Percentiles rank a stretch among this genome's conserved stretches.
Evolutionary conservation across 2,329 filamentous ascomycete genomes (phyloP).

Genomic region (Exophiala dermatitidis): DNA sequence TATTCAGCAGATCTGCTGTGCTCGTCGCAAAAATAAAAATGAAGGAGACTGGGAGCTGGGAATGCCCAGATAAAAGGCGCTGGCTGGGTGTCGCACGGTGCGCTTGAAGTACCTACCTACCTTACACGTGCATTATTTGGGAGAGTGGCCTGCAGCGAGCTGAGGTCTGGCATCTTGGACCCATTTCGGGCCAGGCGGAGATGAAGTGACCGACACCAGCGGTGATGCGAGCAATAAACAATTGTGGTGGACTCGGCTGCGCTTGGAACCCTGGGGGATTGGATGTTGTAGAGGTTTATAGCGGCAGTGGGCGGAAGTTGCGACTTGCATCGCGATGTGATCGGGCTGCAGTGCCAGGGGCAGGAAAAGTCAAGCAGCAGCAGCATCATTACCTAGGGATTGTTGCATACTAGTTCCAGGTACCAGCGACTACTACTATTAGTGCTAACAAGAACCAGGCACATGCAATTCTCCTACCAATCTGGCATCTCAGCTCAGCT

Average conservation of each 20-base stretch:
- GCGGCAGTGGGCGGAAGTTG: neutral
- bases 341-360: neutral
- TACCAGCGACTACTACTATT: too few species aligned
- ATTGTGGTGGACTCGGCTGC: too few species aligned
- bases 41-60: neutral
- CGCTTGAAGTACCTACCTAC: neutral
- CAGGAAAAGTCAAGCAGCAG: neutral
- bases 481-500: too few species aligned
- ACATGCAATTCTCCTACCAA: too few species aligned
- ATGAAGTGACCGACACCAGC: constrained; percentile 8
- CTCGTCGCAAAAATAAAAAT: neutral
- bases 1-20: neutral
- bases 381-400: too few species aligned
- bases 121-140: too few species aligned
- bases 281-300: neutral
- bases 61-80: neutral
- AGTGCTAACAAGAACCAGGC: too few species aligned
- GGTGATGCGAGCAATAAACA: neutral
- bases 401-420: too few species aligned
- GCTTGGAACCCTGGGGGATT: neutral
- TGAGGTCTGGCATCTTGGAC: neutral
- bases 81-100: neutral
- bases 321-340: neutral
- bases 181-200: neutral
- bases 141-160: neutral